phyloP scores from a whole-genome alignment of 352 stramenopile species.

The Phytophthora meadii region DNA sequence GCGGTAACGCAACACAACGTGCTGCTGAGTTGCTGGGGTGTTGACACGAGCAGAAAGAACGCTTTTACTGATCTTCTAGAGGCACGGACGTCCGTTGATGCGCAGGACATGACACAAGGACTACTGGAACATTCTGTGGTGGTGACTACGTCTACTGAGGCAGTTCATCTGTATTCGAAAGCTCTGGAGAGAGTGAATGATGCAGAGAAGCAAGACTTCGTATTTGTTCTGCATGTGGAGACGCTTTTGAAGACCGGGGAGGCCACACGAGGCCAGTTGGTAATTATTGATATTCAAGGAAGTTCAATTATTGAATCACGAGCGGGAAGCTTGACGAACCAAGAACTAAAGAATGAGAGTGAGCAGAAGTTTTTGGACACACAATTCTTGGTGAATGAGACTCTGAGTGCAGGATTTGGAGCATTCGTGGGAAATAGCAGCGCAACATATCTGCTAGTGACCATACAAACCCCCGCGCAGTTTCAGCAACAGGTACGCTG shows the following conservation, averaged over 20 bases:
- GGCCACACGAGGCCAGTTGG: conserved; percentile 41
- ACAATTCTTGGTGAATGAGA: conserved; percentile 56
- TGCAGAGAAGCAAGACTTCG: conserved; percentile 43
- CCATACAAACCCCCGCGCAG: conserved; percentile 60
- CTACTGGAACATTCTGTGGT: conserved; percentile 39
- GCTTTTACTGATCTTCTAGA: conserved; percentile 27
- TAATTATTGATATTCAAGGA: conserved; percentile 60
- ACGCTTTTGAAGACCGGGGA: conserved; percentile 33
- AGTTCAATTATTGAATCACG: conserved; percentile 55
- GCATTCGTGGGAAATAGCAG: conserved; percentile 53
- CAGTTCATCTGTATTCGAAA: conserved; percentile 38
- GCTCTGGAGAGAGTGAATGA: conserved; percentile 24
- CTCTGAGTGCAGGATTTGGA: conserved; percentile 54
- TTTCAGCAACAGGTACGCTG: conserved; percentile 69
- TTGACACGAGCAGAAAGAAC: conserved; percentile 9
- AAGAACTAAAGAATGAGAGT: conserved; percentile 14
- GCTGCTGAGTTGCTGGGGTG: conserved; percentile 35
- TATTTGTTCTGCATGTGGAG: conserved; percentile 56
- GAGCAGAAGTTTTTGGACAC: conserved; percentile 58
- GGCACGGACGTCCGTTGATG: neutral
- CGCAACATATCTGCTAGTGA: conserved; percentile 62
- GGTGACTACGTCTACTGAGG: conserved; percentile 43
- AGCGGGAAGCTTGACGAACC: neutral
- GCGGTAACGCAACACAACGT: conserved; percentile 19
- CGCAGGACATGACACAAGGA: conserved; percentile 14